Base-by-base conservation (phyloP, 2,329 filamentous ascomycete genomes). In the Pseudogymnoascus sp. region DNA sequence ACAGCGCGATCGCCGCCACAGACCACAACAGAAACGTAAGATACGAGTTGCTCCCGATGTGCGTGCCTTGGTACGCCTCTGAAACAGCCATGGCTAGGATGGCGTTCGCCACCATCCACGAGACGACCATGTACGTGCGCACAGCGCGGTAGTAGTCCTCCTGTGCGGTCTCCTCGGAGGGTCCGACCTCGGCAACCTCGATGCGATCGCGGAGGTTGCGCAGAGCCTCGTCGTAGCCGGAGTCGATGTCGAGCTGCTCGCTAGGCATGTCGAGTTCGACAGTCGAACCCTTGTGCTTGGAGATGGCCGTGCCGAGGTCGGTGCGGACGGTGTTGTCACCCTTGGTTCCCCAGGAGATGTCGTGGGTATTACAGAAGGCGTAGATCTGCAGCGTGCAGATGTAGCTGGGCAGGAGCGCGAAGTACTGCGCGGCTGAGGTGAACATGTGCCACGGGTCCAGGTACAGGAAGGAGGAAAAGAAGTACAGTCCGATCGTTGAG, bases 381-480 rank as follows among this genome's bases (percentile, higher is more conserved):
- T 99, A 99, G 19, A 97, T 92, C 76, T 99, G 95, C 2, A 99
- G 83, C 0, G 91, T 97, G 79, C 95, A 97, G 76, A 99, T 96
- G 79, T 97, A 99, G 40, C 83, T 88, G 0, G 95, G 95, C 36
- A 99, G 82, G 26, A 99, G 86, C 57, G 93, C 83, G 74, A 99
- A 97, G 80, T 99, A 99, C 75, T 97, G 93, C 0, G 82, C 85
- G 0, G 90, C 87, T 0, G 88, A 93, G 11, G 95, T 99, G 78
- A 99, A 89, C 90, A 99, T 95, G 80, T 99, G 95, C 95, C 95
- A 99, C 0, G 95, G 95, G 70, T 99, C 96, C 57, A 99, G 85
- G 77, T 99, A 99, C 65, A 99, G 78, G 78, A 99, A 91, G 23
- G 89, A 95, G 87, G 96, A 96, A 77, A 96, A 76, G 79, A 99